A percentile compares a stretch with the other conserved stretches of the same genome.
These are phyloP conservation scores for Leccinum imitatum DNA, from an alignment of 768 basidiomycete species.

Conservation along the genomic window DNA sequence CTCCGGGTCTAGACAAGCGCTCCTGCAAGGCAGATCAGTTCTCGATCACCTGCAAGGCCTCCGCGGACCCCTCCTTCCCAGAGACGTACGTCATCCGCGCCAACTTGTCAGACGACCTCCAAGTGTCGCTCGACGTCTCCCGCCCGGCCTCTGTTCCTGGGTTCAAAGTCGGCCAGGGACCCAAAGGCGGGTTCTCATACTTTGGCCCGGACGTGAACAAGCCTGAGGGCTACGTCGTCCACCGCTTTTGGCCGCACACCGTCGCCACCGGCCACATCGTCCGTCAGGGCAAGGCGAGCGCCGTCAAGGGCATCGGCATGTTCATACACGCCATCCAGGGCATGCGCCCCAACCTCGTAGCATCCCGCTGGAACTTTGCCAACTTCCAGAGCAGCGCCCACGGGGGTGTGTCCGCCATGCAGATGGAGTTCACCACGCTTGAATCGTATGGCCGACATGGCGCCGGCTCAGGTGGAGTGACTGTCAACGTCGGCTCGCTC, in stretches of 20 bases:
- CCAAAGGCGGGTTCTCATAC: slow-evolving; percentile 86
- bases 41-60: slow-evolving; percentile 64
- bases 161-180: slow-evolving; percentile 88
- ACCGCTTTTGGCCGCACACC: slow-evolving; percentile 86
- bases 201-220: slow-evolving; percentile 70
- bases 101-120: slow-evolving; percentile 76
- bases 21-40: slow-evolving; percentile 86
- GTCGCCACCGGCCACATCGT: slow-evolving; percentile 66
- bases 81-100: slow-evolving; percentile 81
- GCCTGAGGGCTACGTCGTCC: slow-evolving; percentile 83
- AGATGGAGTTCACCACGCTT: slow-evolving; percentile 95
- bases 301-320: slow-evolving; percentile 70
- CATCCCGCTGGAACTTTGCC: slow-evolving; percentile 92
- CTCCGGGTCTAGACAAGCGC: slow-evolving; percentile 79
- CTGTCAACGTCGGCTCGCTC: slow-evolving; percentile 81
- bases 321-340: slow-evolving; percentile 97
- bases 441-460: slow-evolving; percentile 78
- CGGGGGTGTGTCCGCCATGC: slow-evolving; percentile 79
- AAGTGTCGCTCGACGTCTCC: slow-evolving; percentile 71
- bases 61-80: slow-evolving; percentile 55
- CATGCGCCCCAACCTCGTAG: slow-evolving; percentile 94
- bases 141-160: slow-evolving; percentile 75
- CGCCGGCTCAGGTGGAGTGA: slow-evolving; percentile 77
- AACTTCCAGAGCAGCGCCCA: slow-evolving; percentile 79
- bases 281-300: slow-evolving; percentile 56